Evolutionary conservation across 768 basidiomycete species (phyloP).

Genomic region (Serendipita sp.): DNA sequence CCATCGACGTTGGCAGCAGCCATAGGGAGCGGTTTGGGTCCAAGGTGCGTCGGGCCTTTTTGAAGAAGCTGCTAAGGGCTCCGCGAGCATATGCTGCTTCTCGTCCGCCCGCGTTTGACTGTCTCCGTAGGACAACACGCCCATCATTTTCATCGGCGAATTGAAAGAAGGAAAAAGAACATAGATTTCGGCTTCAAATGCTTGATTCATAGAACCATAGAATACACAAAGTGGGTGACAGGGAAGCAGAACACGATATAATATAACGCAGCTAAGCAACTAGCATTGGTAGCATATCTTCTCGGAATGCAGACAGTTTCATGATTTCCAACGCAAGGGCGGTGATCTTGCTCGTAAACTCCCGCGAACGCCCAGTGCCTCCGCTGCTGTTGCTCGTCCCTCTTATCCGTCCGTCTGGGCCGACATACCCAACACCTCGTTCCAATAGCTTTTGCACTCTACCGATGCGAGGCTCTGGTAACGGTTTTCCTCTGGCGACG

Average conservation of each 20-base stretch:
- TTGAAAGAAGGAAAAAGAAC: no score
- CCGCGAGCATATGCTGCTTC: no score
- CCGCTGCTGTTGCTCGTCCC: not conserved
- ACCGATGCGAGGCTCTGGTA: slow-evolving; percentile 36
- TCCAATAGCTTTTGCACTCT: slow-evolving; percentile 40
- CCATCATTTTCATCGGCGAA: no score
- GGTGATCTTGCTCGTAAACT: slow-evolving; percentile 65
- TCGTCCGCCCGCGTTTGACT: no score
- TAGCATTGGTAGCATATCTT: not conserved
- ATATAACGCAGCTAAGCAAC: not conserved
- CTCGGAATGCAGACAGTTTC: slow-evolving; percentile 42
- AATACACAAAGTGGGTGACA: no score
- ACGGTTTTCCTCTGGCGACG: slow-evolving; percentile 21
- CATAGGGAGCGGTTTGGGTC: not conserved
- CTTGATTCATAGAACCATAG: no score
- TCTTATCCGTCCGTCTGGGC: slow-evolving; percentile 11
- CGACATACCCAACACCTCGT: slow-evolving; percentile 35
- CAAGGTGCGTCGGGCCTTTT: not conserved
- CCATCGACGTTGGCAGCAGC: not conserved
- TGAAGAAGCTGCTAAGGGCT: no score
- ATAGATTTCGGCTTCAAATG: no score
- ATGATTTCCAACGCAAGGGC: slow-evolving; percentile 60
- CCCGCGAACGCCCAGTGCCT: slow-evolving; percentile 37
- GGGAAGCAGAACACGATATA: no score
- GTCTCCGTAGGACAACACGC: no score